Evolutionary conservation across 2,329 filamentous ascomycete genomes (phyloP).

Genomic region (Phialophora tarda): DNA sequence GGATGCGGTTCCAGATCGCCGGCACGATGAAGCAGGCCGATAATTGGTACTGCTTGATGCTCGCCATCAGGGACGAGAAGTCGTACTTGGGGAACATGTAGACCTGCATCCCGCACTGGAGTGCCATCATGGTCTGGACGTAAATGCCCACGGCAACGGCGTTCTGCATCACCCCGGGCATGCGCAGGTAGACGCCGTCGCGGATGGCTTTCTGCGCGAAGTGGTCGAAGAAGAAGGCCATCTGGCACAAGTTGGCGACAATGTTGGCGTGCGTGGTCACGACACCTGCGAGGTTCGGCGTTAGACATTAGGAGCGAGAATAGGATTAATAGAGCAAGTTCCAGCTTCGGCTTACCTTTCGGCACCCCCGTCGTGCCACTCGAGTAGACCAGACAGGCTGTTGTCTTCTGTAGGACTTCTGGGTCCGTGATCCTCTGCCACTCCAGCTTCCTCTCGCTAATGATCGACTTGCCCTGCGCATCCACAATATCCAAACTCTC

Average conservation of each 20-base stretch:
- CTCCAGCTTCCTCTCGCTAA: constrained; percentile 49
- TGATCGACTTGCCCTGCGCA: constrained; percentile 42
- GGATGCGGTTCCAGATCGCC: constrained; percentile 31
- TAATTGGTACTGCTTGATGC: constrained; percentile 25
- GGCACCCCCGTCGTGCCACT: constrained; percentile 77
- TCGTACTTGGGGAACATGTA: constrained; percentile 33
- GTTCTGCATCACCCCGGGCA: constrained; percentile 34
- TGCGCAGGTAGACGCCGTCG: constrained; percentile 28
- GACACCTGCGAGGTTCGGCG: constrained; percentile 18
- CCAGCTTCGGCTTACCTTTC: constrained; percentile 56
- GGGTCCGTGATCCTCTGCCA: constrained; percentile 63
- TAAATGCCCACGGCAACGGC: constrained; percentile 30
- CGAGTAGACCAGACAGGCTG: constrained; percentile 73
- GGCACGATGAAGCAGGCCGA: constrained; percentile 33
- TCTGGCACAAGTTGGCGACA: constrained; percentile 32
- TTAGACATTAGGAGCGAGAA: not conserved
- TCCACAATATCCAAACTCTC: constrained; percentile 40
- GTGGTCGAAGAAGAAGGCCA: constrained; percentile 31
- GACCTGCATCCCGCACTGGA: constrained; percentile 32
- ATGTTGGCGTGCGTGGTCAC: constrained; percentile 29
- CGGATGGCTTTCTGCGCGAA: constrained; percentile 24
- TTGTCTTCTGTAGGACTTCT: constrained; percentile 54
- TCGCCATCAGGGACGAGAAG: constrained; percentile 22
- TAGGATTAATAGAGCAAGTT: not conserved
- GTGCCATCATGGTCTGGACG: constrained; percentile 32